These are phyloP conservation scores for Botrytis hyacinthi DNA, from an alignment of 2,329 filamentous ascomycete genomes.

Conservation along the genomic window DNA sequence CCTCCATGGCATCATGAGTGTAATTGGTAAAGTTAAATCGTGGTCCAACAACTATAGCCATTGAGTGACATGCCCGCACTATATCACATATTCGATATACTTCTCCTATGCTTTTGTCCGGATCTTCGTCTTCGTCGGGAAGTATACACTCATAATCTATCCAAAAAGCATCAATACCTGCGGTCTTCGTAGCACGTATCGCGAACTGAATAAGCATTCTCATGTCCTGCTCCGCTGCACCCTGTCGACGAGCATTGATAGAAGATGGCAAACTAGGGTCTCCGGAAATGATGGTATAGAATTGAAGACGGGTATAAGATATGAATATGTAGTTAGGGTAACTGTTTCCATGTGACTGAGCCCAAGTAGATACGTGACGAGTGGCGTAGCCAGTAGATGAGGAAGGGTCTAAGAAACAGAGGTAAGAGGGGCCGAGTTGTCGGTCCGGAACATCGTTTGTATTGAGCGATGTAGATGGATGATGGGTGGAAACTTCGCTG, in stretches of 20 bases:
- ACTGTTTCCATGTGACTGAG: neutral
- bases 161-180: conserved; percentile 14
- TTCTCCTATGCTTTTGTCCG: neutral
- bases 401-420: conserved; percentile 2
- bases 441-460: neutral
- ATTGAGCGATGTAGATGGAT: neutral
- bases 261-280: neutral
- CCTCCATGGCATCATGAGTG: neutral
- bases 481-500: neutral
- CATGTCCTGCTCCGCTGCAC: neutral
- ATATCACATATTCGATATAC: conserved; percentile 29
- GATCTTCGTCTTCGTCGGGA: neutral
- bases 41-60: conserved; percentile 22
- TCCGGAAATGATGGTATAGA: conserved; percentile 4
- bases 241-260: neutral
- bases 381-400: neutral
- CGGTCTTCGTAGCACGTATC: neutral
- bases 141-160: conserved; percentile 18
- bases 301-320: conserved; percentile 15
- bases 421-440: conserved; percentile 10
- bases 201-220: neutral
- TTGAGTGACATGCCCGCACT: conserved; percentile 23
- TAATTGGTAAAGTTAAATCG: conserved; percentile 5
- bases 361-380: neutral
- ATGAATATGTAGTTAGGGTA: conserved; percentile 13